Base-by-base conservation (phyloP, 202 grass and related monocot species). In the Bolboschoenoplectus hybrid region DNA sequence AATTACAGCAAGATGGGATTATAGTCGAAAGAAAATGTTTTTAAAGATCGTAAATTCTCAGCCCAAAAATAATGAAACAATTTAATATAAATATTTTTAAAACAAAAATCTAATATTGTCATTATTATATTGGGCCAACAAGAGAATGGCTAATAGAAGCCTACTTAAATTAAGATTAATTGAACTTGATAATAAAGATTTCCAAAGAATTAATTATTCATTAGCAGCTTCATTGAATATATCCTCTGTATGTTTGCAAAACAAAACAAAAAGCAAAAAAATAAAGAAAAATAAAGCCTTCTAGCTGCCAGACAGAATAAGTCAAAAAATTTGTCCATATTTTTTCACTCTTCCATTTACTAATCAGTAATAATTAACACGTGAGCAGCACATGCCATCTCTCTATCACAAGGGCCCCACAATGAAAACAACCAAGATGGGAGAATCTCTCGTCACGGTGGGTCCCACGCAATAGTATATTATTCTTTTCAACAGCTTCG, bases 401-500 rank as follows among this genome's bases (percentile, higher is more conserved):
- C 69, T 80, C 39, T 61, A 20, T 63, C 80, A 51, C 50, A 35
- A 67, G 84, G 85, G 63, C 55, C 84, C 69, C 86, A 87, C 82
- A 69, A 51, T 64, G 86, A 86, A 87, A 90, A 67, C 82, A 82
- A 91, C 51, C 86, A 78, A 85, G 80, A 26, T 49, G 74, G 90
- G 88, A 12, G 93, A 95, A 91, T 95, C 91, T 89, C 85, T 68
- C 74, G 26, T 26, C 26, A 26, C 88, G 39, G 57, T 40, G 81
- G 89, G 78, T 13, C 11, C 81, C 75, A 81, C 20, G 57, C 66
- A 85, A 80, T 71, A 86, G 85, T 78, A 86, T 60, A 87, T 86
- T 92, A 89, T 92, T 89, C 73, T 89, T 87, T 90, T 68, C 87
- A 74, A 75, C 85, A 87, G 88, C 82, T 72, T 19, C 81, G 64